A percentile compares a stretch with the other conserved stretches of the same genome.
These are phyloP conservation scores for Aspergillus cristatus DNA, from an alignment of 495 filamentous ascomycete species.

Conservation along the genomic window DNA sequence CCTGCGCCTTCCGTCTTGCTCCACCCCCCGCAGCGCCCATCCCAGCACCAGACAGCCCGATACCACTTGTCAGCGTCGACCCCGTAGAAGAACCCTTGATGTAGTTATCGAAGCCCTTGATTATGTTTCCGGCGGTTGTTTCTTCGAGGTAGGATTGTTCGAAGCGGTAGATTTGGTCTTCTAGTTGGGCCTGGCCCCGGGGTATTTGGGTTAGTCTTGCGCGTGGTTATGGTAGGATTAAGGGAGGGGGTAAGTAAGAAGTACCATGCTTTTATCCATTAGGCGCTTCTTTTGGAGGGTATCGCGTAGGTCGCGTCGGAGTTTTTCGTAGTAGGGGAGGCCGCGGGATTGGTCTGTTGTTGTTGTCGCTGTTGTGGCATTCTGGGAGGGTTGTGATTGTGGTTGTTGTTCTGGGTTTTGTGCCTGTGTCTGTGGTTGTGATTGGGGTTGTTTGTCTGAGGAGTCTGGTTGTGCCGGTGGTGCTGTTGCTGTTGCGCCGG, in stretches of 20 bases:
- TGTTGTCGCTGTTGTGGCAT: neutral
- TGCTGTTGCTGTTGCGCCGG: neutral
- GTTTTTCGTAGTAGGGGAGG: constrained; percentile 64
- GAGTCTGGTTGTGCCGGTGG: neutral
- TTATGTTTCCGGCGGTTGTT: constrained; percentile 86
- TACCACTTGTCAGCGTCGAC: constrained; percentile 21
- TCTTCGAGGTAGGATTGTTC: constrained; percentile 88
- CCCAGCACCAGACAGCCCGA: constrained; percentile 31
- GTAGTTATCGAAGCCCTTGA: constrained; percentile 94
- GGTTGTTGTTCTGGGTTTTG: neutral
- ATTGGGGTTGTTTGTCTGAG: neutral
- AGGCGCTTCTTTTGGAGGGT: constrained; percentile 56
- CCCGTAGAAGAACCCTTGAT: constrained; percentile 66
- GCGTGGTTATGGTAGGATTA: too few species aligned
- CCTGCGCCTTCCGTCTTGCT: constrained; percentile 36
- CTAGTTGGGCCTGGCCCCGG: constrained; percentile 49
- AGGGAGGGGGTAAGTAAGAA: neutral
- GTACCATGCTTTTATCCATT: constrained; percentile 58
- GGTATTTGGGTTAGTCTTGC: neutral
- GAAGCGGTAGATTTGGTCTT: constrained; percentile 76
- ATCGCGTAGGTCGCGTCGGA: constrained; percentile 59
- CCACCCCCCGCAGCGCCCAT: constrained; percentile 15
- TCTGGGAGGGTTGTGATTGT: neutral
- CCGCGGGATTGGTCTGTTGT: constrained; percentile 39
- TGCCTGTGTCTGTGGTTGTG: too few species aligned